Percentiles rank a stretch among this genome's conserved stretches.
These are phyloP conservation scores for Fusarium euwallaceae DNA, from an alignment of 2,329 filamentous ascomycete genomes.

Conservation along the genomic window DNA sequence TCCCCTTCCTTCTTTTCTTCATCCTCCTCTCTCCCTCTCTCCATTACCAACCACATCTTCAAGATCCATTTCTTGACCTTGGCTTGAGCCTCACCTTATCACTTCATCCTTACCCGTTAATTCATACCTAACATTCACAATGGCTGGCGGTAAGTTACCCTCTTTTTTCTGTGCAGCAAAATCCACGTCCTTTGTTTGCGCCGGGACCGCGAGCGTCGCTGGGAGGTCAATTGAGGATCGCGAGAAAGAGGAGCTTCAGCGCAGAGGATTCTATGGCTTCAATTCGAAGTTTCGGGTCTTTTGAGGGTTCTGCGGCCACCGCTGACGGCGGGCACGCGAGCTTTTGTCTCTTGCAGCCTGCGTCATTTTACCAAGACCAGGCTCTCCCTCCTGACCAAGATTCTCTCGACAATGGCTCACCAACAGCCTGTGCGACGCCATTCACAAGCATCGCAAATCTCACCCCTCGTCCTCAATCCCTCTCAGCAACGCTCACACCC, in stretches of 20 bases:
- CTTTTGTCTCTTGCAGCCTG: constrained; percentile 40
- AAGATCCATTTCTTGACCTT: constrained; percentile 26
- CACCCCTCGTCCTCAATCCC: neutral
- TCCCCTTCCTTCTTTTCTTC: constrained; percentile 36
- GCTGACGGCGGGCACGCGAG: constrained; percentile 16
- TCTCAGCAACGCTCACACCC: neutral
- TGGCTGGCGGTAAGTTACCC: constrained; percentile 61
- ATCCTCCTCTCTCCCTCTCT: constrained; percentile 27
- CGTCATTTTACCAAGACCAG: constrained; percentile 51
- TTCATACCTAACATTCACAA: constrained; percentile 51
- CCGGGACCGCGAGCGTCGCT: constrained; percentile 7
- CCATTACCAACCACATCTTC: constrained; percentile 34
- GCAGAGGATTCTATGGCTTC: constrained; percentile 17
- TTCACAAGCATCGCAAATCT: constrained; percentile 3
- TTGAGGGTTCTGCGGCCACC: constrained; percentile 5
- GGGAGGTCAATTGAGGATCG: constrained; percentile 38
- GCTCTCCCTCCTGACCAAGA: constrained; percentile 28
- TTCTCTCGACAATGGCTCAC: constrained; percentile 26
- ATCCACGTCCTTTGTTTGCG: constrained; percentile 18
- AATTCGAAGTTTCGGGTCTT: neutral
- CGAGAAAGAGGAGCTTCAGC: constrained; percentile 12
- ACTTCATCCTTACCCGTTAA: constrained; percentile 35
- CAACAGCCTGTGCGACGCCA: constrained; percentile 19
- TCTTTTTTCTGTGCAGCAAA: neutral
- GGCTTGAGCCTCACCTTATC: constrained; percentile 38